phyloP scores from a whole-genome alignment of 2,329 filamentous ascomycete species.

The Xylaria sp. region DNA sequence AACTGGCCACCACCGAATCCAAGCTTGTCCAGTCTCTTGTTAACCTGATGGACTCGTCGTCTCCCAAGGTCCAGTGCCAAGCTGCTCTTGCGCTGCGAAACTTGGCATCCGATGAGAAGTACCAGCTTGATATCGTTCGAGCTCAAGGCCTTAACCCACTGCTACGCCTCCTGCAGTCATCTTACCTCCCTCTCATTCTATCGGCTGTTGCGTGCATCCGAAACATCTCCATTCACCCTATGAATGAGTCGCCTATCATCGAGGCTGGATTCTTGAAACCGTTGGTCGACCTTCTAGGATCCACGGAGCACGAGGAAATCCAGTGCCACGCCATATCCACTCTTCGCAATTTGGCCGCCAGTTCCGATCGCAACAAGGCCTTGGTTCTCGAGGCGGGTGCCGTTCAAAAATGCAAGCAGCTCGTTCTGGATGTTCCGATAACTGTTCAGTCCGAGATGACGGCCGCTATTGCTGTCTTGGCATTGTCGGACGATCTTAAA shows the following conservation, averaged over 20 bases:
- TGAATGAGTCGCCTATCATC: conserved; percentile 98
- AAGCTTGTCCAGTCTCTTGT: conserved; percentile 91
- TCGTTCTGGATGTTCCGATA: conserved; percentile 86
- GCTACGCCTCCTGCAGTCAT: conserved; percentile 85
- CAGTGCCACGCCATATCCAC: conserved; percentile 98
- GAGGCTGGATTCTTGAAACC: conserved; percentile 94
- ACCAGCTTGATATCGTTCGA: conserved; percentile 94
- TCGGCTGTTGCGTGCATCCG: conserved; percentile 97
- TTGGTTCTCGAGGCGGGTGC: conserved; percentile 94
- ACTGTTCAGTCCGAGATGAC: conserved; percentile 99
- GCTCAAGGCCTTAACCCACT: conserved; percentile 80
- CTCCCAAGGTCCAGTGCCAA: conserved; percentile 96
- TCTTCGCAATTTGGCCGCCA: conserved; percentile 88
- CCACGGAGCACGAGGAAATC: conserved; percentile 96
- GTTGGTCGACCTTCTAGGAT: conserved; percentile 86
- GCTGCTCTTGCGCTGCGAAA: conserved; percentile 91
- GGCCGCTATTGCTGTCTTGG: conserved; percentile 94
- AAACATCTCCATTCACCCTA: conserved; percentile 96
- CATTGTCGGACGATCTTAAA: conserved; percentile 92
- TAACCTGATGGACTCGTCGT: conserved; percentile 94
- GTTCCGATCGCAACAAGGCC: conserved; percentile 95
- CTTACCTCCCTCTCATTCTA: conserved; percentile 90
- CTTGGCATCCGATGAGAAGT: conserved; percentile 95
- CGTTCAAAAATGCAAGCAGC: conserved; percentile 96
- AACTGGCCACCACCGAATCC: conserved; percentile 83